Percentiles rank a stretch among this genome's conserved stretches.
Conservation (phyloP, 1,284 basidiomycete species). For the Tylopilus sp. region DNA sequence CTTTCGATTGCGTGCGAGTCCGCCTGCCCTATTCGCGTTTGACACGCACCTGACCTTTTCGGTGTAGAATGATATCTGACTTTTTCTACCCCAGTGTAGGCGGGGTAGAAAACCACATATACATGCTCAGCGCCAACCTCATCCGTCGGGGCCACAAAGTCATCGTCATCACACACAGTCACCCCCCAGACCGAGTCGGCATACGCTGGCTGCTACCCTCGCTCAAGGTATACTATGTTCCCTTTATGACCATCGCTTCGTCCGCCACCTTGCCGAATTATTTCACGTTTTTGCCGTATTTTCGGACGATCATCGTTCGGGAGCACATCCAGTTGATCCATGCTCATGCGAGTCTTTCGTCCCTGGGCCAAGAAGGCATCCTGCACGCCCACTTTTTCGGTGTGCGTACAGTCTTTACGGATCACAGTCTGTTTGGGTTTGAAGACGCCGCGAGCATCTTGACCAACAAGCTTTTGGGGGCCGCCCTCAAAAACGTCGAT, state of each 20-base stretch:
- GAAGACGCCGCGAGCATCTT: slow-evolving; percentile 94
- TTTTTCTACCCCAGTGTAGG: slow-evolving; percentile 96
- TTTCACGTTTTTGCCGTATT: slow-evolving; percentile 86
- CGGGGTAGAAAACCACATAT: slow-evolving; percentile 97
- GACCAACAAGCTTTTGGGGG: slow-evolving; percentile 93
- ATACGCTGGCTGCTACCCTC: slow-evolving; percentile 83
- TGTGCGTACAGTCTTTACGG: slow-evolving; percentile 89
- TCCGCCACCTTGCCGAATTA: slow-evolving; percentile 94
- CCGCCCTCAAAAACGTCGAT: slow-evolving; percentile 85
- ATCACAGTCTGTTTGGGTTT: slow-evolving; percentile 95
- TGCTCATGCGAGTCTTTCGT: slow-evolving; percentile 87
- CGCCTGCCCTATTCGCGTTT: not conserved
- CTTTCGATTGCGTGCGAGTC: slow-evolving; percentile 31
- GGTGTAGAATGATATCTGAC: slow-evolving; percentile 87
- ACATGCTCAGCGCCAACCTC: slow-evolving; percentile 85
- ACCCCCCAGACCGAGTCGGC: slow-evolving; percentile 80
- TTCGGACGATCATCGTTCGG: slow-evolving; percentile 84
- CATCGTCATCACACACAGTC: slow-evolving; percentile 92
- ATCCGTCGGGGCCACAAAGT: slow-evolving; percentile 88
- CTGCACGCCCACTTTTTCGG: slow-evolving; percentile 84
- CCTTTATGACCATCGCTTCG: slow-evolving; percentile 83
- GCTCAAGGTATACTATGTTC: slow-evolving; percentile 94
- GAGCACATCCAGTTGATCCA: slow-evolving; percentile 90
- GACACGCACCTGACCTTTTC: not conserved
- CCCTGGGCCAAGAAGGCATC: slow-evolving; percentile 90